Conservation (phyloP, 805 yeast genomes). For the Dipodascopsis tothii region DNA sequence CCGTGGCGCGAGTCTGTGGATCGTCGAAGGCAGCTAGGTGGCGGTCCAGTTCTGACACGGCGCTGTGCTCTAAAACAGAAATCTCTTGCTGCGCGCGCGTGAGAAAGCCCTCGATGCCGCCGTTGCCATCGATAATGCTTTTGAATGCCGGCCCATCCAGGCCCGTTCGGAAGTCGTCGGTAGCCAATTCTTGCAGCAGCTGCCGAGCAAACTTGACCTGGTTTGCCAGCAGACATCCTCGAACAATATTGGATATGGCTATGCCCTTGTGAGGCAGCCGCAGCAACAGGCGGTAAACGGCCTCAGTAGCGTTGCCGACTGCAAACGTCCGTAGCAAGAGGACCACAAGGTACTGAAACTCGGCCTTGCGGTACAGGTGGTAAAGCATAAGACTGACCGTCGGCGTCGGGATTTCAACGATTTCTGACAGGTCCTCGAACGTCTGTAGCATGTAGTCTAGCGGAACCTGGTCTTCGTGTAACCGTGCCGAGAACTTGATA, state of each 20-base stretch:
- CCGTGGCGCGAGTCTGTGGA: not conserved
- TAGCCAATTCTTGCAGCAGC: not conserved
- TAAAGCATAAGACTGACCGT: not conserved
- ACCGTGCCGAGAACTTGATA: not conserved
- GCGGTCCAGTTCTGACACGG: not conserved
- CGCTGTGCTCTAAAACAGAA: not conserved
- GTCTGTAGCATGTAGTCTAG: not conserved
- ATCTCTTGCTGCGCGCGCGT: not conserved
- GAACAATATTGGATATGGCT: not conserved
- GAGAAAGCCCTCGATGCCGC: not conserved
- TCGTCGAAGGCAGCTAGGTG: not conserved
- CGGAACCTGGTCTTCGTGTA: not conserved
- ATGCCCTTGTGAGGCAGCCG: not conserved
- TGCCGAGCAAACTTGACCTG: not conserved
- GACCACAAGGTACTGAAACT: not conserved
- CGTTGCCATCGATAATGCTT: not conserved
- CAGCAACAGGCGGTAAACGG: not conserved
- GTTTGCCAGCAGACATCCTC: not conserved
- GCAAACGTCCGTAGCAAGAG: not conserved
- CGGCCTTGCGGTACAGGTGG: not conserved
- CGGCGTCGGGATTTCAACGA: not conserved
- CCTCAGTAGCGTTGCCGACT: not conserved
- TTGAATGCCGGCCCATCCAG: no score
- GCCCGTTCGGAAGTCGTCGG: no score
- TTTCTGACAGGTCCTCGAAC: not conserved